Percentiles rank a stretch among this genome's conserved stretches.
phyloP scores from a whole-genome alignment of 164 flowering plant genomes.

The Dillenia turbinata region DNA sequence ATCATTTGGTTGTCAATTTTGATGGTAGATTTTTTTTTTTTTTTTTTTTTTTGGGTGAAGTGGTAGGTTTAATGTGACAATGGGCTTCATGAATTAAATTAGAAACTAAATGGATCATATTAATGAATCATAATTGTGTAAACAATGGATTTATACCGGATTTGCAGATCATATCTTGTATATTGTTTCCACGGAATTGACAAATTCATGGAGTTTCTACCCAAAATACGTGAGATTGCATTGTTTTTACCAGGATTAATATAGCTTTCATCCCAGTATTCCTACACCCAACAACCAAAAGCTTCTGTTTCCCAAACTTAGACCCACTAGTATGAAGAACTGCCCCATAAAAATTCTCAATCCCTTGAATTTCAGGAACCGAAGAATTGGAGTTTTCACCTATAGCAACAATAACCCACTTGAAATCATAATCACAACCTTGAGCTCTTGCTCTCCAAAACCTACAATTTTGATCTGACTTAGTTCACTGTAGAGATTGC shows the following conservation, averaged over 20 bases:
- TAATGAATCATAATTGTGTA: no score
- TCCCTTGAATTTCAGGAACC: slow-evolving; percentile 60
- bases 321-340: slow-evolving; percentile 68
- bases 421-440: slow-evolving; percentile 42
- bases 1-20: no score
- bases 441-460: slow-evolving; percentile 60
- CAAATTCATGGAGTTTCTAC: slow-evolving; percentile 72
- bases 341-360: slow-evolving; percentile 53
- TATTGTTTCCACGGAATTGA: neutral
- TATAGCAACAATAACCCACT: slow-evolving; percentile 80
- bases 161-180: no score
- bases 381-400: slow-evolving; percentile 90
- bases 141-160: no score
- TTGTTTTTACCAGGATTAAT: slow-evolving; percentile 71
- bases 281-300: slow-evolving; percentile 86
- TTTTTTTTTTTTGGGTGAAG: no score
- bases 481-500: slow-evolving; percentile 44
- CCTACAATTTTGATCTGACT: slow-evolving; percentile 39
- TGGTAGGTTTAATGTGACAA: no score
- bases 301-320: slow-evolving; percentile 68
- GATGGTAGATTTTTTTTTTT: no score
- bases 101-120: no score
- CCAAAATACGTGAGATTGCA: slow-evolving; percentile 83
- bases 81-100: no score
- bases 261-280: slow-evolving; percentile 99